Evolutionary conservation across 257 asterid species (phyloP).

Genomic region (Anisodus tanguticus): DNA sequence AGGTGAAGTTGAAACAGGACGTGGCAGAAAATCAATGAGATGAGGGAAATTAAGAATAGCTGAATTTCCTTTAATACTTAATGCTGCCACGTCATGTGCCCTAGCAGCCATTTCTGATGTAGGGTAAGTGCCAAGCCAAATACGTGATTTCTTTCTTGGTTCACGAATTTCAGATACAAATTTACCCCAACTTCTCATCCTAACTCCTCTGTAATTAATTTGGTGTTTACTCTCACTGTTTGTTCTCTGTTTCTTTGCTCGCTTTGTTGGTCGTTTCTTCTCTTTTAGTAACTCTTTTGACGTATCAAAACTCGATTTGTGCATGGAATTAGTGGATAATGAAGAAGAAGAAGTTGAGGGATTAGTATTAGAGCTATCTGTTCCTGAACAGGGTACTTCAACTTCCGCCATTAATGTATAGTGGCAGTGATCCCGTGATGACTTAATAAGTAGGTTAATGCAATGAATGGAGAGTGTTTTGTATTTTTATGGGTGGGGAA

Average conservation of each 20-base stretch:
- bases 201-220: conserved; percentile 25
- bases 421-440: background rate
- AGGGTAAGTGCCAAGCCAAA: conserved; percentile 28
- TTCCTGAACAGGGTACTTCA: conserved; percentile 24
- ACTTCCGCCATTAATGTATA: background rate
- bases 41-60: conserved; percentile 30
- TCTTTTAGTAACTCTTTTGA: background rate
- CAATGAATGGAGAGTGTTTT: background rate
- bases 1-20: conserved; percentile 19
- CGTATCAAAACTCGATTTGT: background rate
- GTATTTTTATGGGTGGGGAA: background rate
- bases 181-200: conserved; percentile 33
- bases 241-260: conserved; percentile 25
- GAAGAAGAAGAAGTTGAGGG: background rate
- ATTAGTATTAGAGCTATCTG: background rate
- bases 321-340: background rate
- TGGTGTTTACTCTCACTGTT: background rate
- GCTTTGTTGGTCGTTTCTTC: background rate
- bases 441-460: background rate
- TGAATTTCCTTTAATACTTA: conserved; percentile 21
- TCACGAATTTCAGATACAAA: conserved; percentile 35
- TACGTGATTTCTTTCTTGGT: conserved; percentile 29
- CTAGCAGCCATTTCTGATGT: conserved; percentile 19
- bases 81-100: conserved; percentile 28
- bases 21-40: background rate